These are phyloP conservation scores for Psidium friedrichsthalianum DNA, from an alignment of 345 rosid species.

Conservation along the genomic window DNA sequence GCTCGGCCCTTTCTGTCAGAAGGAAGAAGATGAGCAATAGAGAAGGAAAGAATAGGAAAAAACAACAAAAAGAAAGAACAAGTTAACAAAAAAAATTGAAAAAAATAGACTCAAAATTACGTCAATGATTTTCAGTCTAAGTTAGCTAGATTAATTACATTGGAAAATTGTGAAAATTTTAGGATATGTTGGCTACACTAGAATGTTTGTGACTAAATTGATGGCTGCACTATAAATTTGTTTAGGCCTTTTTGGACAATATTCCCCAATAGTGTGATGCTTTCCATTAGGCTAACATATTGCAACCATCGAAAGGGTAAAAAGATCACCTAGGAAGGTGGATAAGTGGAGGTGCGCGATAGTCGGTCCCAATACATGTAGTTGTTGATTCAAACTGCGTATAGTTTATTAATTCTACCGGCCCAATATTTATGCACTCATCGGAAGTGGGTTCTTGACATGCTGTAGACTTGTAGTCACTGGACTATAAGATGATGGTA, in stretches of 20 bases:
- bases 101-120: neutral
- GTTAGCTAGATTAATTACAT: neutral
- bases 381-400: neutral
- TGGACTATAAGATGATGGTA: neutral
- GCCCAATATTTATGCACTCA: neutral
- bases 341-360: neutral
- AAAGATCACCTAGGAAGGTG: neutral
- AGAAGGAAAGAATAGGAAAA: neutral
- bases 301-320: neutral
- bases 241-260: neutral
- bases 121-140: neutral
- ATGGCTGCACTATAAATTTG: too few relatives aligned
- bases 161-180: neutral
- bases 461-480: neutral
- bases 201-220: neutral
- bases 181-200: neutral
- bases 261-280: neutral
- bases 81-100: neutral
- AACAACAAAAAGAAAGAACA: neutral
- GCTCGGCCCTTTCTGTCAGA: neutral
- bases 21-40: neutral
- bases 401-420: neutral
- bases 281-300: neutral
- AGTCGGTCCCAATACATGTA: neutral
- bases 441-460: neutral